A percentile compares a stretch with the other conserved stretches of the same genome.
These are phyloP conservation scores for Penicillium samsonianum DNA, from an alignment of 495 filamentous ascomycete genomes.

Conservation along the genomic window DNA sequence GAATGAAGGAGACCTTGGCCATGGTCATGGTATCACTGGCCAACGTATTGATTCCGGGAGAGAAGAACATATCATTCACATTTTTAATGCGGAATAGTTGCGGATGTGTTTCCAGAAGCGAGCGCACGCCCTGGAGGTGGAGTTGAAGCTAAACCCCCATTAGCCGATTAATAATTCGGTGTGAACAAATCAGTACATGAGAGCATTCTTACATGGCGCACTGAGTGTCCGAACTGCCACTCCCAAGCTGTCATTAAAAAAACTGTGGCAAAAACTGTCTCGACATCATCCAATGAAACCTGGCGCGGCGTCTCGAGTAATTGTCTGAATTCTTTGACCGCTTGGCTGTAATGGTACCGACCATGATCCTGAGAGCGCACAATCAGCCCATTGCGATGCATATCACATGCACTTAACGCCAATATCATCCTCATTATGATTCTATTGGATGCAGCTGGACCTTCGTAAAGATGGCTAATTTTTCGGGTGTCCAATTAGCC, in stretches of 20 bases:
- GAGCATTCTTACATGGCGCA: constrained; percentile 29
- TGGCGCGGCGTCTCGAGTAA: constrained; percentile 36
- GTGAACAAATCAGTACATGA: not conserved
- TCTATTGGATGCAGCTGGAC: constrained; percentile 40
- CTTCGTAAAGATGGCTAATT: constrained; percentile 35
- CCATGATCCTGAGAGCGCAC: constrained; percentile 37
- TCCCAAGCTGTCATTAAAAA: constrained; percentile 47
- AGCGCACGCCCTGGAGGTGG: constrained; percentile 45
- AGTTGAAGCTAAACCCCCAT: constrained; percentile 29
- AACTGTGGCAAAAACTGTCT: constrained; percentile 45
- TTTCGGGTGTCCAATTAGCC: not conserved
- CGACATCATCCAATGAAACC: constrained; percentile 34
- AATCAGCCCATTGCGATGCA: constrained; percentile 41
- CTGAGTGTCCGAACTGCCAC: constrained; percentile 46
- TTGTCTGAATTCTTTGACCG: constrained; percentile 47
- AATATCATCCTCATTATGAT: constrained; percentile 50
- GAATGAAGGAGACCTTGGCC: constrained; percentile 39
- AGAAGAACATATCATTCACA: constrained; percentile 37
- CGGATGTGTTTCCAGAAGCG: constrained; percentile 41
- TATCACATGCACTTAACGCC: constrained; percentile 43
- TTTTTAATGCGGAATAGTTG: constrained; percentile 40
- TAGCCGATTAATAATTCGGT: not conserved
- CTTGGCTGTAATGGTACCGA: constrained; percentile 44
- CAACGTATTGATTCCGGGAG: constrained; percentile 19
- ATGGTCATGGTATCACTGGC: constrained; percentile 15